Evolutionary conservation across 305 asterid genomes (phyloP).

Genomic region (Striga hermonthica): DNA sequence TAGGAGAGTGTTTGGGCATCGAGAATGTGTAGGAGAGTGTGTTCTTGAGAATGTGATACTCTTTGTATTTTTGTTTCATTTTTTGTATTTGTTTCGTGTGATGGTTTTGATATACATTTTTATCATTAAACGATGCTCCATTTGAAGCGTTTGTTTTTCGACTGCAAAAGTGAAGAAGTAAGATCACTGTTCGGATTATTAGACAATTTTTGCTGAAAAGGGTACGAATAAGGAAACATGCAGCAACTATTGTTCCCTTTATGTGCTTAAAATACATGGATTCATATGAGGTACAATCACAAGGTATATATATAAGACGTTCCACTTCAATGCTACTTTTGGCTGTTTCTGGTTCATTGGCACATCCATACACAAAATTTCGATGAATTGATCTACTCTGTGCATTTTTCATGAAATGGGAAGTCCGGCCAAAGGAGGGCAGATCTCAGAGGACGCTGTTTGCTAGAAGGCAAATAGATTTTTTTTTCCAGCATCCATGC

Average conservation of each 20-base stretch:
- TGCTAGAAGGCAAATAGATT: slow-evolving; percentile 17
- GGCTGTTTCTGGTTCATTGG: background rate
- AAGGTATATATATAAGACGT: slow-evolving; percentile 1
- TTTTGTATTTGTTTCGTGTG: background rate
- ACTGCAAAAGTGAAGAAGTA: too few species aligned
- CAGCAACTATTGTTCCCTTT: background rate
- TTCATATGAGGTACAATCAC: slow-evolving; percentile 3
- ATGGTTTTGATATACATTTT: background rate
- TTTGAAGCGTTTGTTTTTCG: too few species aligned
- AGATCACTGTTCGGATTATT: too few species aligned
- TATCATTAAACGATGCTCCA: too few species aligned
- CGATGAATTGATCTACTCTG: background rate
- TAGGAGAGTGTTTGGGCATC: slow-evolving; percentile 6
- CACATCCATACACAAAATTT: slow-evolving; percentile 15
- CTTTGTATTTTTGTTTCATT: background rate
- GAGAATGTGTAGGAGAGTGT: background rate
- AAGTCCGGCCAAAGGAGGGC: background rate
- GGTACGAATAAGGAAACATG: background rate
- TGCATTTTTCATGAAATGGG: background rate
- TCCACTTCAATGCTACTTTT: slow-evolving; percentile 14
- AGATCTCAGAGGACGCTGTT: background rate
- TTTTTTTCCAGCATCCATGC: slow-evolving; percentile 27
- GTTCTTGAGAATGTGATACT: background rate
- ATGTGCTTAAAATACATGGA: slow-evolving; percentile 22
- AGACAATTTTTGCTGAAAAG: background rate